Base-by-base conservation (phyloP, 495 filamentous ascomycete genomes). In the Penicillium diatomitis region DNA sequence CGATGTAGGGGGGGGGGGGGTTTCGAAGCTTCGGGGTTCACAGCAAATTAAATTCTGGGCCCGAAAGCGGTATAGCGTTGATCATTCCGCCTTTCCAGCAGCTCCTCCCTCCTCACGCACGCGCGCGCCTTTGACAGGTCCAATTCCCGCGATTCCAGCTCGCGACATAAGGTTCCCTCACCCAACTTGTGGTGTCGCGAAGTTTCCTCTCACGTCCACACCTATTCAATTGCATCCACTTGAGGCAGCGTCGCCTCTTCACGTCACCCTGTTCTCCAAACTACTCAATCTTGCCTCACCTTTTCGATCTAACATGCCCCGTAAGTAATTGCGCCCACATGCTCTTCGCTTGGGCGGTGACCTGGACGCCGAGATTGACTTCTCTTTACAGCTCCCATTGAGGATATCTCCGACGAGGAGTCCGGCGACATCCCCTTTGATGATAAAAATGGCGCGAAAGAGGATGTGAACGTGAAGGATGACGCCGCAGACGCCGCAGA, bases 401-500 rank as follows among this genome's bases (percentile, higher is more conserved):
- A 71, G 30, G 62, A 67, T 28, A 41, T 66, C 11, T 76, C 72
- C 11, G 75, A 77, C 41, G 68, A 69, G 12, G 76, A 77, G 48
- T 71, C 71, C 5, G 68, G 63, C 4, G 71, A 73, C 11, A 68
- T 73, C 12, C 65, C 68, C 28, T 69, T 63, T 30, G 62, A 67
- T 9, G 62, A 65, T 37, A 58, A 58, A 31, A 62, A 44, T 9
- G 41, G 41, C 11, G 29, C 41, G n/a, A 20, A 30, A 1, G 63
- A 68, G 11, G 38, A 54, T 8, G 51, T 12, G 30, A 33, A 44
- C 4, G 10, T 20, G 10, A 2, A 30, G 4, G 41, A 44, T 44
- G n/a, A 60, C 4, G 55, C 51, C 2, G 64, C 61, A 0, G 53
- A 58, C 3, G 60, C 61, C 3, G 58, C 66, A 8, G 56, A 53